Base-by-base conservation (phyloP, 192 early-diverging fungal genomes). In the Backusella sp. region DNA sequence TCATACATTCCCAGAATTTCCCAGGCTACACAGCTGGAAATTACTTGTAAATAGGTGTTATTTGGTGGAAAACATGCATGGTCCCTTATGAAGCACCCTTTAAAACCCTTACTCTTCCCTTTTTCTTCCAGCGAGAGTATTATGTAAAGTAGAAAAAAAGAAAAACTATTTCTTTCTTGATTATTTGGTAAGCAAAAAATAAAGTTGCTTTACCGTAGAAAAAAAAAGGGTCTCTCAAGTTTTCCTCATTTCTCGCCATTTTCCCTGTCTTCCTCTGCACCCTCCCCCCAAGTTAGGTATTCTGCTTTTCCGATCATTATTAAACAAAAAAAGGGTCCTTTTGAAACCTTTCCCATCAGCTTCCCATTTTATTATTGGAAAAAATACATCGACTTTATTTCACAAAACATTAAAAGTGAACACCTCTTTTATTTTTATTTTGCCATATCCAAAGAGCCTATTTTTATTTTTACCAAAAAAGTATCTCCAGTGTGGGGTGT, bases 141-240 rank as follows among this genome's bases (percentile, higher is more conserved):
- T 59, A 59, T 59, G 56, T 59, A 59, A 59, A 59, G 56, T 59
- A 12, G 56, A 59, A 59, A 59, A 49, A 49, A 26, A 59, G 56
- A 59, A 59, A 59, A 28, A 28, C 7, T 12, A 59, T 26, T 12
- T 59, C 8, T 59, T 59, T 26, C 21, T 4, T 59, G 56, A 26
- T 28, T 59, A 59, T 59, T 59, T 59, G 23, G 56, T 59, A 59
- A 59, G 56, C 56, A 59, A 59, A 28, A 59, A 59, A 26, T 59
- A 59, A 59, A 28, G 56, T 59, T 59, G 3, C 8, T n/a, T 26
- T 23, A 56, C 23, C 11, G 21, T 23, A 59, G 23, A 56, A 26
- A 56, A 59, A 53, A 59, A 26, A 59, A 59, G 56, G 56, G 56
- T 59, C 23, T 14, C 3, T 8, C 26, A 53, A 53, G 1, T 21